Percentiles rank a stretch among this genome's conserved stretches.
Evolutionary conservation across 495 filamentous ascomycete species (phyloP).

Genomic region (Lepidopterella palustris): DNA sequence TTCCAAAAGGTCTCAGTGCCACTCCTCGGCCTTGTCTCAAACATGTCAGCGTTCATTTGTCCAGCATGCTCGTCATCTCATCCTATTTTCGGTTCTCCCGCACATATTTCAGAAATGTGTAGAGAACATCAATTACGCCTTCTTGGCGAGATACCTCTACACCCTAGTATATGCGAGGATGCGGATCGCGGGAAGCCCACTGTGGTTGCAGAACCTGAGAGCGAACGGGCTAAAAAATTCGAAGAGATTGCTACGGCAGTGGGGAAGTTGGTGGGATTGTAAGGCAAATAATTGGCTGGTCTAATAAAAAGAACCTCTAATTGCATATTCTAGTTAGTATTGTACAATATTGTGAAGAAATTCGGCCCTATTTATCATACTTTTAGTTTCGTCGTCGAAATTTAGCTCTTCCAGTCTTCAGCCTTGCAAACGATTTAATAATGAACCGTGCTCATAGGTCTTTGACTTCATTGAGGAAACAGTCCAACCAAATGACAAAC

Average conservation of each 20-base stretch:
- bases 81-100: constrained; percentile 68
- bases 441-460: no score
- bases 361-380: no score
- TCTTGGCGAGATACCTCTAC: constrained; percentile 83
- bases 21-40: constrained; percentile 88
- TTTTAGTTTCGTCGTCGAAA: no score
- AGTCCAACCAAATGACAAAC: no score
- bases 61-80: constrained; percentile 67
- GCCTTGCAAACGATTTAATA: no score
- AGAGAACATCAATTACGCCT: constrained; percentile 62
- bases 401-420: no score
- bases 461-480: no score
- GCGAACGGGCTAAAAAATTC: constrained; percentile 64
- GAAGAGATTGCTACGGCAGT: constrained; percentile 23
- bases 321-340: no score
- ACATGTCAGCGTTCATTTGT: constrained; percentile 86
- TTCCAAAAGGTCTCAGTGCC: constrained; percentile 73
- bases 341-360: no score
- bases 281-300: no score
- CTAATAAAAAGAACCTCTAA: no score
- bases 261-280: constrained; percentile 8
- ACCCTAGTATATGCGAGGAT: constrained; percentile 81
- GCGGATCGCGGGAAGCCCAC: constrained; percentile 86
- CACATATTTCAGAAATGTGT: constrained; percentile 47
- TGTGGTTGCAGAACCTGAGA: constrained; percentile 75